A percentile compares a stretch with the other conserved stretches of the same genome.
Conservation (phyloP, 257 asterid genomes). For the Scutellaria galericulata region DNA sequence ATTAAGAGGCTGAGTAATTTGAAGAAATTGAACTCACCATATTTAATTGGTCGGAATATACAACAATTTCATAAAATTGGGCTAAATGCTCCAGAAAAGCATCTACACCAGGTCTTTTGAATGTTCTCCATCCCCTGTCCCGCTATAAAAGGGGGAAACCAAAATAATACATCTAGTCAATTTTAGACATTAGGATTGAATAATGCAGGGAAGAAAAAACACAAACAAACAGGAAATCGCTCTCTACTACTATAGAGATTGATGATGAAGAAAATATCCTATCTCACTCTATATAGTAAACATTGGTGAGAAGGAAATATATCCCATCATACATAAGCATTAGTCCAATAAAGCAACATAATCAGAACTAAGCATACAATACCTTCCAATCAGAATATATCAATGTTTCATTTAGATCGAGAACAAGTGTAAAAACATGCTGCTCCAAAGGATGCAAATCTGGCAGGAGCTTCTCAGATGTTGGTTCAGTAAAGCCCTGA, state of each 20-base stretch:
- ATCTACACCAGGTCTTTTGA: conserved; percentile 95
- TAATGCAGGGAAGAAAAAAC: conserved; percentile 3
- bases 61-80: conserved; percentile 77
- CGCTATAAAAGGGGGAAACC: conserved; percentile 55
- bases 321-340: not conserved
- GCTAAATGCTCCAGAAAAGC: conserved; percentile 84
- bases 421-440: conserved; percentile 84
- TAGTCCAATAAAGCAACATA: conserved; percentile 4
- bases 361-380: conserved; percentile 30
- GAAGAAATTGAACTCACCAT: conserved; percentile 51
- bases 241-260: not conserved
- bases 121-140: conserved; percentile 94
- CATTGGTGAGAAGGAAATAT: not conserved
- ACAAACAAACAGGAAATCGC: not conserved
- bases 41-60: conserved; percentile 70
- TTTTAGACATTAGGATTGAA: not conserved
- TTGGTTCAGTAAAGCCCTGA: conserved; percentile 88
- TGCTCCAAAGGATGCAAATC: conserved; percentile 87
- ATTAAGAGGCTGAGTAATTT: not conserved
- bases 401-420: conserved; percentile 87
- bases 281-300: not conserved
- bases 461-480: conserved; percentile 87
- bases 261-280: not conserved
- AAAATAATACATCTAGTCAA: conserved; percentile 5
- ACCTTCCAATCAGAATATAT: conserved; percentile 92